Conservation (phyloP, 768 basidiomycete genomes). For the Tremella mesenterica region DNA sequence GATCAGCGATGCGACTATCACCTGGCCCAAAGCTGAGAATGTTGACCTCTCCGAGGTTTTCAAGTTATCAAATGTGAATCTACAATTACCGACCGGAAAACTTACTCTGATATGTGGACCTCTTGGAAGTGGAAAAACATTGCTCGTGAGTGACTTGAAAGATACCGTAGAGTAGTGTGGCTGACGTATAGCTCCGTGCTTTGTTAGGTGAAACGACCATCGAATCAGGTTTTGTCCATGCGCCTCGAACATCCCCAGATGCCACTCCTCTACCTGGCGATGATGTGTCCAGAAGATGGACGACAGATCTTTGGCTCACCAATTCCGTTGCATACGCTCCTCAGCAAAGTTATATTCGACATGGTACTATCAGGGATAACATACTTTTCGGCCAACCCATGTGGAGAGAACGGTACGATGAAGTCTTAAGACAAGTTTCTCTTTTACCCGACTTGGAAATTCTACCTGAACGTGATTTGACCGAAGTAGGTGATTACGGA, state of each 20-base stretch:
- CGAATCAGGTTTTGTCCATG: constrained; percentile 17
- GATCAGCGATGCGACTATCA: constrained; percentile 19
- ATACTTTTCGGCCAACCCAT: constrained; percentile 43
- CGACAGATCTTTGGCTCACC: constrained; percentile 19
- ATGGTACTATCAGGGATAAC: constrained; percentile 51
- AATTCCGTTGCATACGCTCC: constrained; percentile 33
- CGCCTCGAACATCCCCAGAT: constrained; percentile 20
- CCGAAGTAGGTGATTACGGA: constrained; percentile 42
- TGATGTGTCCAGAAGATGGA: constrained; percentile 7
- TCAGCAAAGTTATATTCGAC: constrained; percentile 38
- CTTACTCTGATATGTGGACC: constrained; percentile 38
- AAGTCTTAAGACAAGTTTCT: constrained; percentile 27
- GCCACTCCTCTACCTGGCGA: constrained; percentile 16
- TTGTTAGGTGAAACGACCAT: constrained; percentile 34
- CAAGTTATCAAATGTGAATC: constrained; percentile 19
- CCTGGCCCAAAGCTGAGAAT: constrained; percentile 25
- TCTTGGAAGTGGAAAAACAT: constrained; percentile 42
- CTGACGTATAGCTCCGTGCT: constrained; percentile 30
- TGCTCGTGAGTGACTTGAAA: constrained; percentile 23
- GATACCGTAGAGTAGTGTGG: too few species aligned
- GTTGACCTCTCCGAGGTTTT: constrained; percentile 12
- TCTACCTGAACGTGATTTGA: constrained; percentile 35
- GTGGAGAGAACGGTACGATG: constrained; percentile 29
- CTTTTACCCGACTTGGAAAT: constrained; percentile 35
- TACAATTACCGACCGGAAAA: constrained; percentile 20